These are phyloP conservation scores for Diaporthe citriasiana DNA, from an alignment of 2,329 filamentous ascomycete genomes.

Conservation along the genomic window DNA sequence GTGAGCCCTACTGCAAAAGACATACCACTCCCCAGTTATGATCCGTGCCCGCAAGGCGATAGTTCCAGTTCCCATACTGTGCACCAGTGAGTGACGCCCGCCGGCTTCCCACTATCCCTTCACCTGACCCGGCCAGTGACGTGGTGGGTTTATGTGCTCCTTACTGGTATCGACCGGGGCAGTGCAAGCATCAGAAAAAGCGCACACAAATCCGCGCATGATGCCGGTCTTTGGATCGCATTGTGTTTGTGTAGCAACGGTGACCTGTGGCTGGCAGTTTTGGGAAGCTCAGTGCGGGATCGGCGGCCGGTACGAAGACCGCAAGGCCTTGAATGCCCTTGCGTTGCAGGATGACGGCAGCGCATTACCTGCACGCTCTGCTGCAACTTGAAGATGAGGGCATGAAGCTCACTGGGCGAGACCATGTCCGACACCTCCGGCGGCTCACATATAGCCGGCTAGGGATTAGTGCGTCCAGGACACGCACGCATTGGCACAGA, in stretches of 20 bases:
- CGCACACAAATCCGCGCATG: constrained; percentile 18
- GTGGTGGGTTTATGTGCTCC: constrained; percentile 8
- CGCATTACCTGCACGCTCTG: constrained; percentile 1
- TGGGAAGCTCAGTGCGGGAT: constrained; percentile 29
- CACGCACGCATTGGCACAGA: background rate
- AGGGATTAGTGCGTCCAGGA: background rate
- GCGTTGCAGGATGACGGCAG: constrained; percentile 35
- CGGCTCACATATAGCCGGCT: constrained; percentile 23
- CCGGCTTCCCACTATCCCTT: constrained; percentile 5
- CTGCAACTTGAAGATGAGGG: constrained; percentile 24
- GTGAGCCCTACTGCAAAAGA: constrained; percentile 20
- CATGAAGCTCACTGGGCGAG: constrained; percentile 34
- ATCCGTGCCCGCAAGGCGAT: constrained; percentile 26
- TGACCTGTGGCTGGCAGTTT: constrained; percentile 29
- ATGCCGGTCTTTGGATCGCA: constrained; percentile 27
- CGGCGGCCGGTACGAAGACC: constrained; percentile 14
- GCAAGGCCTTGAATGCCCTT: background rate
- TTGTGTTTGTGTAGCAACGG: constrained; percentile 7
- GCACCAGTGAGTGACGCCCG: background rate
- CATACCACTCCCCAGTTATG: constrained; percentile 20
- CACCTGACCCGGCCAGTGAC: constrained; percentile 38
- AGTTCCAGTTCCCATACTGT: background rate
- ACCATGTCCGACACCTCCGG: background rate
- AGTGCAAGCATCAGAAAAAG: background rate
- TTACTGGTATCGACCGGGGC: constrained; percentile 6